Evolutionary conservation across 106 monocot genomes (phyloP).

Genomic region (Dioscorea alata): DNA sequence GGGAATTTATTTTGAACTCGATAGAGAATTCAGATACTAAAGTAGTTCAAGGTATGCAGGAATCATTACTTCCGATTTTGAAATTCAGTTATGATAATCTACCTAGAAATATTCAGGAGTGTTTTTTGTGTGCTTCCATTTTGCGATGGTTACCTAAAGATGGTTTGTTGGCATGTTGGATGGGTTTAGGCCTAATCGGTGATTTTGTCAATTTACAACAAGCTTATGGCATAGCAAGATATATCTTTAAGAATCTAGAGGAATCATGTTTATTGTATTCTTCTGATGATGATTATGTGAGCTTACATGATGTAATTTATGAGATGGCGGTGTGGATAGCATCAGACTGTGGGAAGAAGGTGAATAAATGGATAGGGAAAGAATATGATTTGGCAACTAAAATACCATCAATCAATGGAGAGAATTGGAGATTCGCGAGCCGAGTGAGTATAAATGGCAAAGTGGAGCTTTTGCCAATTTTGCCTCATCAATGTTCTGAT

Average conservation of each 20-base stretch:
- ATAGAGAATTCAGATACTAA: no score
- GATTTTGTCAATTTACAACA: background rate
- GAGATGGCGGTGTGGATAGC: conserved; percentile 18
- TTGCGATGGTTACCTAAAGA: conserved; percentile 2
- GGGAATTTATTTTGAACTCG: background rate
- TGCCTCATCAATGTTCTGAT: background rate
- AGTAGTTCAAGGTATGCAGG: background rate
- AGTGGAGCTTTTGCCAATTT: background rate
- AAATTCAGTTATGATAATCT: conserved; percentile 25
- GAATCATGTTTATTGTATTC: conserved; percentile 9
- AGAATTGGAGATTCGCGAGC: background rate
- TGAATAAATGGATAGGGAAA: conserved; percentile 1
- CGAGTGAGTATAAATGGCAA: background rate
- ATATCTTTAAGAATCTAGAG: background rate
- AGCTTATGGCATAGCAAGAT: background rate
- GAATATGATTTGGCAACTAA: background rate
- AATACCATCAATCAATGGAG: background rate
- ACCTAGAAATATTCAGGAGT: background rate
- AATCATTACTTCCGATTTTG: background rate
- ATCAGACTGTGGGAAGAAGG: conserved; percentile 1
- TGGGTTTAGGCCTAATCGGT: conserved; percentile 12
- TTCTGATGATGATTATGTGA: no score
- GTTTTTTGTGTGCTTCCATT: conserved; percentile 19
- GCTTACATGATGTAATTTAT: conserved; percentile 10
- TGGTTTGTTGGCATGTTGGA: conserved; percentile 20